Evolutionary conservation across 2,329 filamentous ascomycete genomes (phyloP), one percentile per base, ranked within the genome.

Genomic region (Scolecobasidium constrictum): DNA sequence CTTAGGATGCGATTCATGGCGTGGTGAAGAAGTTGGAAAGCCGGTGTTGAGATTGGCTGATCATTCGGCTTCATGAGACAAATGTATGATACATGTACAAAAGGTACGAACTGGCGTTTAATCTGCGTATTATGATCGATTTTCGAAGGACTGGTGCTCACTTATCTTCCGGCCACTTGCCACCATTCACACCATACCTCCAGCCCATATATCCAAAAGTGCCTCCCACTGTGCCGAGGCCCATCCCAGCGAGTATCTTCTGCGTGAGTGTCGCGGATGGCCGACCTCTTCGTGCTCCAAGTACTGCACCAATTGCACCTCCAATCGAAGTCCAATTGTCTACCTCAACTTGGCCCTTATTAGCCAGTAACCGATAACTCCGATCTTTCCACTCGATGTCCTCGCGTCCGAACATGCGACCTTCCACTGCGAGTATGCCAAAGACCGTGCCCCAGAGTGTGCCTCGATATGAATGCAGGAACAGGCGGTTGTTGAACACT

Each of bases 371-470:
- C 21, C 78, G 62, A 76, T 77, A 82, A 44, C 69, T 69, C 15
- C 78, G 65, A 53, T 82, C 77, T 52, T 71, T 59, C 77, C 77
- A 82, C 56, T 82, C 77, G 22, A 82, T 73, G 33, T 70, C 64
- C 49, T 75, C 68, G 13, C 66, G 63, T 0, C 71, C 74, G 42
- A 60, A 60, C 77, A 82, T 81, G 2, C 68, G 61, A 0, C 53
- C 62, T 20, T 59, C 55, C 3, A 75, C 60, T 49, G 61, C 68
- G 4, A 69, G 45, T 2, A 59, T 59, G 18, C 71, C 58, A 1
- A 74, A 47, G 1, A 62, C 65, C 1, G 68, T 52, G 1, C 67
- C 71, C 19, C 70, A 47, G 2, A 71, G 43, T 3, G 66, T 65
- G 43, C 69, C 69, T 2, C 61, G 62, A 6, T 69, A 67, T 1